A percentile compares a stretch with the other conserved stretches of the same genome.
Conservation (phyloP, 805 yeast species). For the Ogataea allantospora region DNA sequence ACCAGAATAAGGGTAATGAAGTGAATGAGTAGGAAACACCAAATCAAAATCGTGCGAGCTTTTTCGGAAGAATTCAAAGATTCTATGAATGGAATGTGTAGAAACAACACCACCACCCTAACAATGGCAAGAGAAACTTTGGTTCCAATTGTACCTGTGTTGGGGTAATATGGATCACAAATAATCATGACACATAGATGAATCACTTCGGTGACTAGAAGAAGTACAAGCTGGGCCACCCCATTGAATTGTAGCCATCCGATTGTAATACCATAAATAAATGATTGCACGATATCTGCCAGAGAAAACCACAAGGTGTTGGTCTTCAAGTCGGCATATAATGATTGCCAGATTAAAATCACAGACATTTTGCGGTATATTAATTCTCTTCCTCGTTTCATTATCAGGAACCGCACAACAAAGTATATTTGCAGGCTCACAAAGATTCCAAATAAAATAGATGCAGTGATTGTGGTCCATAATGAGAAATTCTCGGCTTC, state of each 20-base stretch:
- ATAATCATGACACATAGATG: conserved; percentile 27
- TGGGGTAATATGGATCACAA: conserved; percentile 35
- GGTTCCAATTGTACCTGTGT: conserved; percentile 32
- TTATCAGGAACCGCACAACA: conserved; percentile 33
- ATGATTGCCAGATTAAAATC: conserved; percentile 46
- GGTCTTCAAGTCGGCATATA: conserved; percentile 46
- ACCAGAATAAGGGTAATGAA: conserved; percentile 23
- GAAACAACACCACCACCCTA: conserved; percentile 37
- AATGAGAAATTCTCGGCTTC: conserved; percentile 7
- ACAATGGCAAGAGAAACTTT: conserved; percentile 38
- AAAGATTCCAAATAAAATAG: conserved; percentile 34
- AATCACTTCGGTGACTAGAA: conserved; percentile 37
- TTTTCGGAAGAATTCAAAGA: conserved; percentile 38
- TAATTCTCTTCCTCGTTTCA: conserved; percentile 21
- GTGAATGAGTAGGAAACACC: conserved; percentile 43
- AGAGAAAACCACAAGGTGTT: conserved; percentile 38
- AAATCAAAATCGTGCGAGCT: conserved; percentile 42
- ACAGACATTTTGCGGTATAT: conserved; percentile 44
- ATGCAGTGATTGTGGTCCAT: conserved; percentile 34
- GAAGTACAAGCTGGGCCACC: conserved; percentile 40
- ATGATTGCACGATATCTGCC: conserved; percentile 34
- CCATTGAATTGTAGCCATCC: conserved; percentile 47
- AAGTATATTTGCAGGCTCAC: conserved; percentile 36
- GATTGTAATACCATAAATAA: conserved; percentile 41
- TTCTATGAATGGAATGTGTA: conserved; percentile 44